Percentiles rank a stretch among this genome's conserved stretches.
phyloP scores from a whole-genome alignment of 805 yeast species.

The Sugiyamaella chiloensis region DNA sequence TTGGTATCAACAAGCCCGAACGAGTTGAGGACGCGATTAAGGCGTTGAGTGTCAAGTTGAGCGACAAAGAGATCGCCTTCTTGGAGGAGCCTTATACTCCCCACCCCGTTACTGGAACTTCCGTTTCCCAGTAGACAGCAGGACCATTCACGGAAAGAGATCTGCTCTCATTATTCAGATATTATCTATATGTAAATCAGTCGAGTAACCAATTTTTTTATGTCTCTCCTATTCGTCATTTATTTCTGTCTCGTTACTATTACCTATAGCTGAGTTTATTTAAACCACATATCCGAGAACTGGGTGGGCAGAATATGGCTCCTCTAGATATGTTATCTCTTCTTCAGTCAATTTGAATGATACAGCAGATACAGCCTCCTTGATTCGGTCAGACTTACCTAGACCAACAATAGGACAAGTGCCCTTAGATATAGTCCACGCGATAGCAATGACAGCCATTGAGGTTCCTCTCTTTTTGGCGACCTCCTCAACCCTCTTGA shows the following conservation, averaged over 20 bases:
- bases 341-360: slow-evolving; percentile 37
- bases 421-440: slow-evolving; percentile 54
- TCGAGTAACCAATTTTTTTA: too few species aligned
- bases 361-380: slow-evolving; percentile 45
- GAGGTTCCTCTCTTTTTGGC: slow-evolving; percentile 46
- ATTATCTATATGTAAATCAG: too few species aligned
- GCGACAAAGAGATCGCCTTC: slow-evolving; percentile 30
- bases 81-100: slow-evolving; percentile 31
- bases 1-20: slow-evolving; percentile 48
- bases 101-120: slow-evolving; percentile 9
- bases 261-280: too few species aligned
- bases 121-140: too few species aligned
- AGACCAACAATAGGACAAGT: slow-evolving; percentile 53
- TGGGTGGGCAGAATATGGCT: slow-evolving; percentile 25
- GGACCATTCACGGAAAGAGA: too few species aligned
- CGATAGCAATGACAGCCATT: slow-evolving; percentile 53
- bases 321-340: slow-evolving; percentile 29
- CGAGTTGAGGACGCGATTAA: slow-evolving; percentile 51
- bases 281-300: too few species aligned
- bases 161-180: too few species aligned
- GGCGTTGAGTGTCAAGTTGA: slow-evolving; percentile 39
- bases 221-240: too few species aligned
- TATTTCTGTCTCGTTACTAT: too few species aligned
- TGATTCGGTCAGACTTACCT: slow-evolving; percentile 45
- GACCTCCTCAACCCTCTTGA: slow-evolving; percentile 53